Evolutionary conservation across 108 stramenopile species (phyloP).

Genomic region (Discostella stelligeroides): DNA sequence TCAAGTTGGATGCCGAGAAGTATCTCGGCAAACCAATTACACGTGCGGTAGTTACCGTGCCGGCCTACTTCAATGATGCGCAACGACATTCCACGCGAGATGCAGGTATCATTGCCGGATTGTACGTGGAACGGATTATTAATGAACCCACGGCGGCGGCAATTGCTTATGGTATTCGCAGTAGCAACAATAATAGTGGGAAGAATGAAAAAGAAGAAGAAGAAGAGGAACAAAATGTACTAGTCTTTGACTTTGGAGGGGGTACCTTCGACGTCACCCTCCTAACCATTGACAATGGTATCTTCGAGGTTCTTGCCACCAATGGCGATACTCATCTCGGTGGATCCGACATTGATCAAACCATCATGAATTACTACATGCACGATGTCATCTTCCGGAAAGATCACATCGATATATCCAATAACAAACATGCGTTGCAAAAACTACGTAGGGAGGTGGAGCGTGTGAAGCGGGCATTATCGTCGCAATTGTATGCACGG

Average conservation of each 20-base stretch:
- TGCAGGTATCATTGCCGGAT: conserved; percentile 94
- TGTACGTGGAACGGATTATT: conserved; percentile 94
- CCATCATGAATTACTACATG: conserved; percentile 90
- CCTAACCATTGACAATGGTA: conserved; percentile 92
- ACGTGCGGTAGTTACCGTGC: conserved; percentile 96
- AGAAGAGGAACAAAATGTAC: conserved; percentile 87
- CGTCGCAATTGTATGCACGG: conserved; percentile 74
- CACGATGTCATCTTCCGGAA: conserved; percentile 61
- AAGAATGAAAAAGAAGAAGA: conserved; percentile 39
- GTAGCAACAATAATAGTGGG: conserved; percentile 7
- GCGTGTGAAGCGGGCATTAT: conserved; percentile 90
- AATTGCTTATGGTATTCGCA: conserved; percentile 90
- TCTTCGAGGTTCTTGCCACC: conserved; percentile 90
- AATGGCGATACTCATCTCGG: conserved; percentile 93
- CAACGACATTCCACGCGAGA: conserved; percentile 97
- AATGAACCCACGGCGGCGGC: conserved; percentile 99
- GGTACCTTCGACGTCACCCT: conserved; percentile 98
- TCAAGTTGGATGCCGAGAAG: conserved; percentile 93
- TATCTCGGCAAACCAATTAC: conserved; percentile 84
- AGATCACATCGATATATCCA: conserved; percentile 63
- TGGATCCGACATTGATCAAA: conserved; percentile 92
- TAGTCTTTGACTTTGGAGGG: conserved; percentile 98
- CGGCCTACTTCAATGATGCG: conserved; percentile 98
- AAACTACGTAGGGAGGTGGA: conserved; percentile 90
- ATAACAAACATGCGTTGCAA: conserved; percentile 78